Conservation (phyloP, 176 grass and related monocot genomes). For the Ananas comosus region DNA sequence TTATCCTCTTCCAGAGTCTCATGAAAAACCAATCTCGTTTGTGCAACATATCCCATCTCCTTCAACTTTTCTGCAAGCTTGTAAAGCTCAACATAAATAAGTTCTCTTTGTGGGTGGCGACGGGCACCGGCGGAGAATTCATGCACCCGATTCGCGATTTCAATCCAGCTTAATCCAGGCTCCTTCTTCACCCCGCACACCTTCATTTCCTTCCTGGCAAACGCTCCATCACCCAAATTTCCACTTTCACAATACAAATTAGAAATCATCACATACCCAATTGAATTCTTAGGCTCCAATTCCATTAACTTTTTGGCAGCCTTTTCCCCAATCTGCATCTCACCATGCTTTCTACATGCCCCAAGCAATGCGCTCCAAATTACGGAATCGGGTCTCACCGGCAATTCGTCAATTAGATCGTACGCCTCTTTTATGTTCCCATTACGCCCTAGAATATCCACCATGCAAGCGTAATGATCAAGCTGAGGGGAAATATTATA, state of each 20-base stretch:
- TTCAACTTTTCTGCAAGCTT: slow-evolving; percentile 1
- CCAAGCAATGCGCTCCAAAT: slow-evolving; percentile 22
- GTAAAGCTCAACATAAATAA: slow-evolving; percentile 10
- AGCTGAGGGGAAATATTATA: slow-evolving; percentile 17
- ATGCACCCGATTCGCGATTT: slow-evolving; percentile 12
- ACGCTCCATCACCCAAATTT: slow-evolving; percentile 3
- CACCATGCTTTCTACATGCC: slow-evolving; percentile 17
- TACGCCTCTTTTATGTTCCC: slow-evolving; percentile 6
- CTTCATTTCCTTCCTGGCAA: slow-evolving; percentile 16
- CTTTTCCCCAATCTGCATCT: not conserved
- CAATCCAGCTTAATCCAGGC: slow-evolving; percentile 18
- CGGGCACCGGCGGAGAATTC: slow-evolving; percentile 7
- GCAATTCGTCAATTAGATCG: slow-evolving; percentile 4
- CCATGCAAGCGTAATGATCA: slow-evolving; percentile 21
- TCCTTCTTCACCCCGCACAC: slow-evolving; percentile 18
- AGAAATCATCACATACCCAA: slow-evolving; percentile 22
- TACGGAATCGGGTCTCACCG: slow-evolving; percentile 4
- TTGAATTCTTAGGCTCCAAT: slow-evolving; percentile 7
- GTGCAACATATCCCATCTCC: slow-evolving; percentile 15
- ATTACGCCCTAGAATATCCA: slow-evolving; percentile 14
- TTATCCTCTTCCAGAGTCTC: slow-evolving; percentile 2
- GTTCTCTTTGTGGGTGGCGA: slow-evolving; percentile 1
- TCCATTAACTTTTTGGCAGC: slow-evolving; percentile 13
- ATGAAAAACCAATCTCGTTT: slow-evolving; percentile 1
- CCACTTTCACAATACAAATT: slow-evolving; percentile 4